Evolutionary conservation across 495 filamentous ascomycete species (phyloP), one percentile per base, ranked within the genome.

Genomic region (Glonium stellatum): DNA sequence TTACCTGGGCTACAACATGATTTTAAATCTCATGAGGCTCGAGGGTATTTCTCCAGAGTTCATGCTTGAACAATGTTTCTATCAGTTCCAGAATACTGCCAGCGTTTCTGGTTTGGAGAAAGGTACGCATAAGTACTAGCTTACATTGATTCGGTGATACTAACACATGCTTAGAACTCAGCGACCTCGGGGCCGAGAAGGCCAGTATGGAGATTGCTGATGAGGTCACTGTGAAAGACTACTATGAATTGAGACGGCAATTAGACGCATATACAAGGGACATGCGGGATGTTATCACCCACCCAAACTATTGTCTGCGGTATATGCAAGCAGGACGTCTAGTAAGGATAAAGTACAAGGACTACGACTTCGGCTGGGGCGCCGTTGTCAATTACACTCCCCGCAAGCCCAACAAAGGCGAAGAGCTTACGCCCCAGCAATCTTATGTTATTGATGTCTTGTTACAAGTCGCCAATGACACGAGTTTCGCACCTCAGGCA

Each of bases 1-100:
- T 76, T 88, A 97, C 70, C 80, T 98, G 11, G 91, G 93, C n/a
- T 97, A 98, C 77, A 98, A 97, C 73, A 98, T 97, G 93, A 86
- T 98, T 68, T 77, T 98, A 59, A 98, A 98, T 65, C 76, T 98
- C 54, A 87, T 96, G 77, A 81, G 93, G 75, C 90, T 97, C 37
- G 93, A 97, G 70, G 92, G 89, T 12, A 93, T 98, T 53, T 96
- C 89, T 9, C 95, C 93, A 10, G 91, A 97, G 64, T 97, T 85
- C 71, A 97, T 98, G 93, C 78, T 98, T 15, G 89, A 96, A 75
- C 81, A 85, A 63, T 97, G 95, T 67, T 98, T 98, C 77, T 95
- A 87, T 72, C 95, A 98, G 72, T 98, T 98, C 73, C 93, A 98
- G 71, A 96, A 93, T 65, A 88, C 89, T 9, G 87, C 90, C 2